Conservation (phyloP, 2,329 filamentous ascomycete genomes). For the Ophiostoma piceae region DNA sequence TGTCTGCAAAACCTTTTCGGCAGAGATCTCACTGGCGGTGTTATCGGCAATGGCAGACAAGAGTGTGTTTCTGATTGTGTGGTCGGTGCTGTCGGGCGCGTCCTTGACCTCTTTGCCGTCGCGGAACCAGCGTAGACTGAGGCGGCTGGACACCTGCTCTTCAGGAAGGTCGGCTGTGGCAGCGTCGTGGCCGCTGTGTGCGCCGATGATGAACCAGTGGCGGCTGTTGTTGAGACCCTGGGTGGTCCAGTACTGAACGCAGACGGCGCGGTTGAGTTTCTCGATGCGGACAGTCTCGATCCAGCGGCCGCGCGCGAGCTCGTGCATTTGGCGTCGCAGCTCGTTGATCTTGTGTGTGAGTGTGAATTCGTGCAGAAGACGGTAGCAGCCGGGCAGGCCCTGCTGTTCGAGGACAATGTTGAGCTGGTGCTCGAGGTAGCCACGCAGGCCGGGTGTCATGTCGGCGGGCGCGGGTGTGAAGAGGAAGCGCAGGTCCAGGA, state of each 20-base stretch:
- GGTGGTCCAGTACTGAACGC: slow-evolving; percentile 85
- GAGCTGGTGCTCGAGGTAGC: slow-evolving; percentile 62
- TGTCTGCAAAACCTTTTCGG: slow-evolving; percentile 66
- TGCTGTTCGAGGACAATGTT: slow-evolving; percentile 66
- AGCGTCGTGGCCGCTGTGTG: slow-evolving; percentile 42
- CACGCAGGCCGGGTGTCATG: slow-evolving; percentile 58
- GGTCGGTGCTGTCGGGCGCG: slow-evolving; percentile 46
- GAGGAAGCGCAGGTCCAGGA: slow-evolving; percentile 82
- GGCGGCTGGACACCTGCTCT: slow-evolving; percentile 45
- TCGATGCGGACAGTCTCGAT: slow-evolving; percentile 72
- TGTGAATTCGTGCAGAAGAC: slow-evolving; percentile 79
- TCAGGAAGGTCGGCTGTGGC: slow-evolving; percentile 31
- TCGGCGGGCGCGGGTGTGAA: slow-evolving; percentile 64
- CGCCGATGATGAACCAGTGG: slow-evolving; percentile 77
- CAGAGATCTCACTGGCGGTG: slow-evolving; percentile 53
- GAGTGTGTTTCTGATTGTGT: slow-evolving; percentile 35
- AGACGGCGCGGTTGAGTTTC: slow-evolving; percentile 70
- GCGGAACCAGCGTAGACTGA: slow-evolving; percentile 76
- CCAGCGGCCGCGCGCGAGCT: slow-evolving; percentile 68
- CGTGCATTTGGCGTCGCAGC: slow-evolving; percentile 68
- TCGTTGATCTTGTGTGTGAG: slow-evolving; percentile 87
- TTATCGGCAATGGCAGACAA: slow-evolving; percentile 51
- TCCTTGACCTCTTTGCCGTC: slow-evolving; percentile 70
- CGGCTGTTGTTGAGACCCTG: slow-evolving; percentile 29
- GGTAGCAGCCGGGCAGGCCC: slow-evolving; percentile 74